Evolutionary conservation across 208 protist genomes (phyloP).

Genomic region (Trichomonas gallinae): DNA sequence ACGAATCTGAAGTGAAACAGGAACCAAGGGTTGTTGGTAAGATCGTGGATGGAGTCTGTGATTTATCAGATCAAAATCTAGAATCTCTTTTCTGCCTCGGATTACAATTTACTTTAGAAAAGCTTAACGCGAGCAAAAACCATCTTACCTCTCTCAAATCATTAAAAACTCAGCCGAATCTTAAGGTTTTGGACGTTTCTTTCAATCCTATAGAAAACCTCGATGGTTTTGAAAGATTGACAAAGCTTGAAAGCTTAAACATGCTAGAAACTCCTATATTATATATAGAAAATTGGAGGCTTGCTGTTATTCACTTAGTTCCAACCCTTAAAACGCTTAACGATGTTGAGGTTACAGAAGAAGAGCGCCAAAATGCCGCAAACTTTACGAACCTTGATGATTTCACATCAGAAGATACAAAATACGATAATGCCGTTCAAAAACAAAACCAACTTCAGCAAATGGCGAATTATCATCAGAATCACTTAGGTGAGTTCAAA

Average conservation of each 20-base stretch:
- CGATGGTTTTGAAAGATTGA: not conserved
- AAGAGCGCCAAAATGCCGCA: not conserved
- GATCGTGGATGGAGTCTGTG: not conserved
- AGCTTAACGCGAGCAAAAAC: not conserved
- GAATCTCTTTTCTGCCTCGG: not conserved
- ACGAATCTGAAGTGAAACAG: not conserved
- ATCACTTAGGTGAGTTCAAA: not conserved
- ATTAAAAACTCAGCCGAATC: not conserved
- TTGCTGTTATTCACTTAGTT: not conserved
- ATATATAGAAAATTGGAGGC: not conserved
- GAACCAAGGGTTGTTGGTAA: not conserved
- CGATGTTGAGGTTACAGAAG: not conserved
- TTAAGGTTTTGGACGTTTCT: not conserved
- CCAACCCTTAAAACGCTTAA: not conserved
- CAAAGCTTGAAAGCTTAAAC: not conserved
- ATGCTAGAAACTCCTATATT: not conserved
- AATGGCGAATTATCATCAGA: not conserved
- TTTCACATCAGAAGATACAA: not conserved
- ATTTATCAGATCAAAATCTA: not conserved
- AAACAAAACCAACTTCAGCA: not conserved
- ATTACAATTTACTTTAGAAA: not conserved
- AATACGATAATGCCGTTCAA: not conserved
- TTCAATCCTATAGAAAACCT: not conserved
- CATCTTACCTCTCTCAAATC: not conserved
- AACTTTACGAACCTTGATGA: not conserved